Percentiles rank a stretch among this genome's conserved stretches.
phyloP scores from a whole-genome alignment of 257 asterid genomes.

The Knoxia roxburghii region DNA sequence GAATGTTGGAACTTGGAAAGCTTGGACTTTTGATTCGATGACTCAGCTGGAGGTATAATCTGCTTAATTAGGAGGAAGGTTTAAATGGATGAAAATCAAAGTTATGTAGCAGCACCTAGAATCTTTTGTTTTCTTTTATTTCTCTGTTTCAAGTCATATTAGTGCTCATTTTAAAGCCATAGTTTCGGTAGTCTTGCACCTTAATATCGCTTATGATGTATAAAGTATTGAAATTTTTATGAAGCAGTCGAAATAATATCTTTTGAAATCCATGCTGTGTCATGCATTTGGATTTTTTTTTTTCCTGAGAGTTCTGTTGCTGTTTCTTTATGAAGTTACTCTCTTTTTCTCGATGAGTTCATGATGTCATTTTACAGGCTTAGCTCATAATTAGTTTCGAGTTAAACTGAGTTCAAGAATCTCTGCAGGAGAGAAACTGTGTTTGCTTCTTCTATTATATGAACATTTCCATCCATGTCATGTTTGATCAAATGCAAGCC shows the following conservation, averaged over 20 bases:
- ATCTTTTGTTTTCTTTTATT: neutral
- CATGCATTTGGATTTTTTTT: no score
- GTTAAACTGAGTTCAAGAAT: constrained; percentile 3
- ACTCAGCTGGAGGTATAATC: constrained; percentile 28
- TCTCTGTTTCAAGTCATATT: neutral
- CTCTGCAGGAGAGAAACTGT: neutral
- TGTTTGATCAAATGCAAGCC: constrained; percentile 2
- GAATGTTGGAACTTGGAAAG: neutral
- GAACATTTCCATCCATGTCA: constrained; percentile 1
- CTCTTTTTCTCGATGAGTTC: constrained; percentile 15
- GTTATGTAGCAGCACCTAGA: constrained; percentile 6
- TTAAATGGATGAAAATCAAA: constrained; percentile 9
- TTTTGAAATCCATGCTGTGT: no score
- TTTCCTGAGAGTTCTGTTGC: no score
- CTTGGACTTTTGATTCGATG: constrained; percentile 5
- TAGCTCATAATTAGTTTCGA: constrained; percentile 6
- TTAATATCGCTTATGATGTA: constrained; percentile 18
- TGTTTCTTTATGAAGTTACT: no score
- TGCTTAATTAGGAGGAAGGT: constrained; percentile 7
- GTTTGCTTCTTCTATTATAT: constrained; percentile 12
- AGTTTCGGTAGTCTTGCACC: constrained; percentile 1
- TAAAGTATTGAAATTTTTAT: no score
- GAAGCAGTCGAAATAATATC: no score
- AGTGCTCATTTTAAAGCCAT: constrained; percentile 6
- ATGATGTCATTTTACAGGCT: constrained; percentile 19